Base-by-base conservation (phyloP, 106 monocot genomes). In the Amphibolis antarctica region DNA sequence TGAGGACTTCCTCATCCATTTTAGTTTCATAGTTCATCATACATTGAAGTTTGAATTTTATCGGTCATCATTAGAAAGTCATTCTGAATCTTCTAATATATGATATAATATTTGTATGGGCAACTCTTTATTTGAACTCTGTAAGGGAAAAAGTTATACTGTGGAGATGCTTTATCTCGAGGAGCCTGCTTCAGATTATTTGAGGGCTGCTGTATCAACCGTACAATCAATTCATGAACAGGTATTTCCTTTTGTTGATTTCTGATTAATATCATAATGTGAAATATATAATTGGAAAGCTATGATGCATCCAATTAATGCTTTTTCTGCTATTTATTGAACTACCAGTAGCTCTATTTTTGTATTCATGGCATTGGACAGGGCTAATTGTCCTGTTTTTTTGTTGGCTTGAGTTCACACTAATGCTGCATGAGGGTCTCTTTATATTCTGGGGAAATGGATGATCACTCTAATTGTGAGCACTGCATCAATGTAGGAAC, bases 131-230 rank as follows among this genome's bases (percentile, higher is more conserved):
- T 63, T 22, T 63, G 63, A 63, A 63, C 63, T 63, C 1, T 63
- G 13, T 6, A 74, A 94, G 93, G 93, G 93, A 46, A 89, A 89
- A 82, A 83, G 83, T 20, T 94, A 69, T 71, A 68, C 81, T 21
- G 93, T 94, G 76, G 93, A 89, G 72, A 84, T 89, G 71, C 62
- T 75, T 66, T 89, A 89, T 78, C 77, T 84, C 13, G 86, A 89
- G 69, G 89, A 94, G 67, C 83, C 93, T 59, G 75, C 79, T 46
- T 81, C 93, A 59, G 80, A 89, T 76, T 94, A 94, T 81, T 65
- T 89, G 55, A 86, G 75, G 77, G 77, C 90, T 76, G 73, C 87
- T 62, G 84, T 98, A 66, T 69, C 74, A 46, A 83, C 87, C n/a
- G 98, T 98, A 45, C 56, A 76, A 28, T 74, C 82, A 53, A 98